phyloP scores from a whole-genome alignment of 2,329 filamentous ascomycete genomes.

The Diaporthe velutina region DNA sequence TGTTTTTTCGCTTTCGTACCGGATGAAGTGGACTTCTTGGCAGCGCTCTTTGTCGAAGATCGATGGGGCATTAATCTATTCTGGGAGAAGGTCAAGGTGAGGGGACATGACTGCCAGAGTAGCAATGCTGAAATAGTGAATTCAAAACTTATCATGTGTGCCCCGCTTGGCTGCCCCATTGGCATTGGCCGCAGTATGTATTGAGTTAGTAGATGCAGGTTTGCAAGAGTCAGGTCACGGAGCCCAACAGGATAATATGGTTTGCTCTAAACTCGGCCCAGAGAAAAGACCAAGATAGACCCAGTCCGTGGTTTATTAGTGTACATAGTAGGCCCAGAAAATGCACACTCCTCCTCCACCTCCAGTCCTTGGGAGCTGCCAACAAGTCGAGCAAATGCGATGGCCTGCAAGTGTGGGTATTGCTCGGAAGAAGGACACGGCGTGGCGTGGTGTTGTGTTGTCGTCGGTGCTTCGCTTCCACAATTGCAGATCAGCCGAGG shows the following conservation, averaged over 20 bases:
- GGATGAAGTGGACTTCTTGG: neutral
- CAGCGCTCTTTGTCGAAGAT: neutral
- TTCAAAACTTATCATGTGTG: neutral
- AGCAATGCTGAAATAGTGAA: neutral
- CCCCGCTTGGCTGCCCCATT: neutral
- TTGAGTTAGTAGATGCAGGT: neutral
- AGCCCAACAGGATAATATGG: neutral
- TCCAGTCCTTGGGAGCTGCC: neutral
- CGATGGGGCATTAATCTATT: neutral
- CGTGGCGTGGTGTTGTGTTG: neutral
- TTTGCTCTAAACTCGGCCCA: neutral
- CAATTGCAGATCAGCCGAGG: neutral
- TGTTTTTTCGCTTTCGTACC: neutral
- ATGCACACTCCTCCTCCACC: neutral
- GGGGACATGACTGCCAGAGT: neutral
- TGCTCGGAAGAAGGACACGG: neutral
- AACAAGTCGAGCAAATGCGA: neutral
- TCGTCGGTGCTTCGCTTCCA: constrained; percentile 7
- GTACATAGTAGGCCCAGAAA: neutral
- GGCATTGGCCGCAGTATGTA: neutral
- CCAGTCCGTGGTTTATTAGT: neutral
- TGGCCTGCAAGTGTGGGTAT: neutral
- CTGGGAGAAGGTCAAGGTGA: neutral
- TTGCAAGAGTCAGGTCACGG: constrained; percentile 14
- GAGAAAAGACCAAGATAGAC: neutral